Percentiles rank a stretch among this genome's conserved stretches.
Evolutionary conservation across 208 protist species (phyloP).

Genomic region (Endotrypanum monterogeii): DNA sequence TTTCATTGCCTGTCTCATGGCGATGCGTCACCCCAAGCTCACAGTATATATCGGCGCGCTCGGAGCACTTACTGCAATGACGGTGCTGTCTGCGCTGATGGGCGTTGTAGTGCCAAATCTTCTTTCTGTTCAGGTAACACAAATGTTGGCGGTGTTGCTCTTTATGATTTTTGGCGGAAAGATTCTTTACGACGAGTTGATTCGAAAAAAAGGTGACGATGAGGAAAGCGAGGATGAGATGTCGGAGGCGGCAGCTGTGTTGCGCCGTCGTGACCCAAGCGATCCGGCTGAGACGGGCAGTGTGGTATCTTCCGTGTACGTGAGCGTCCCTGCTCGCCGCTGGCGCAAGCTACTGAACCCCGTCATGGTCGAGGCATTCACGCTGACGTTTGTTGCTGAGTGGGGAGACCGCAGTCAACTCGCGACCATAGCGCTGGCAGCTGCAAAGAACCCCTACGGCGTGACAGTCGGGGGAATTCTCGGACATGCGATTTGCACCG

Average conservation of each 20-base stretch:
- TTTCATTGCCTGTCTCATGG: conserved; percentile 96
- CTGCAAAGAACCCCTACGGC: conserved; percentile 91
- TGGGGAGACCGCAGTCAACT: conserved; percentile 98
- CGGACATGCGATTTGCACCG: conserved; percentile 95
- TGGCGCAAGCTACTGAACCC: conserved; percentile 64
- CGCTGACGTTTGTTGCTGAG: conserved; percentile 96
- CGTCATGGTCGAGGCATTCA: conserved; percentile 93
- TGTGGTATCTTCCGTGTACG: conserved; percentile 37
- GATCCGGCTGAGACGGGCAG: conserved; percentile 71
- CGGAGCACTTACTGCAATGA: conserved; percentile 92
- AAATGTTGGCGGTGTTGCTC: conserved; percentile 80
- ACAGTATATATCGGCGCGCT: conserved; percentile 89
- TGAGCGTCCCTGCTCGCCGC: conserved; percentile 42
- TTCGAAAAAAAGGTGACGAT: conserved; percentile 50
- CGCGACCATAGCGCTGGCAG: conserved; percentile 94
- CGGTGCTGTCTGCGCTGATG: conserved; percentile 88
- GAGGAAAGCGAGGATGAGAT: conserved; percentile 89
- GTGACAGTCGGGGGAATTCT: conserved; percentile 94
- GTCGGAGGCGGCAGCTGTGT: conserved; percentile 77
- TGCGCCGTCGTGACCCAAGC: conserved; percentile 74
- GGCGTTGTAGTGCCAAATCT: conserved; percentile 84
- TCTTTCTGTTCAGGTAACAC: conserved; percentile 86
- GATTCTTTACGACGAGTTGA: conserved; percentile 84
- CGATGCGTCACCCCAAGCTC: conserved; percentile 91
- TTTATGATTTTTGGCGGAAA: conserved; percentile 92